Percentiles rank a stretch among this genome's conserved stretches.
These are phyloP conservation scores for Colletotrichum liaoningense DNA, from an alignment of 2,329 filamentous ascomycete species.

Conservation along the genomic window DNA sequence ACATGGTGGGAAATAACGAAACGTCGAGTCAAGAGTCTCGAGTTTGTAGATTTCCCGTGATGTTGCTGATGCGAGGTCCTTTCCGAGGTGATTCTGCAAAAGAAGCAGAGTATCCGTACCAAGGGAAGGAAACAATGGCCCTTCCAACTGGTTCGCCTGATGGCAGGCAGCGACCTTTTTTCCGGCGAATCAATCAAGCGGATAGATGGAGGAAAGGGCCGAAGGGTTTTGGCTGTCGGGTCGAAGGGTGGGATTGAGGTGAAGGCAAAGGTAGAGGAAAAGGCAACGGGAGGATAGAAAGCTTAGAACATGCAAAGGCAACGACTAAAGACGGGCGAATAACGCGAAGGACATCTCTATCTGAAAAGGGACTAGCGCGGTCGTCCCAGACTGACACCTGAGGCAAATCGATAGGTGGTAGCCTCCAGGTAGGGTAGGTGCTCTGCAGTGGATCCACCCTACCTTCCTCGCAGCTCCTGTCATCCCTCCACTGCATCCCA, in stretches of 20 bases:
- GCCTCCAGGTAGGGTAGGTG: not conserved
- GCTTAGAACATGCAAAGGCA: not conserved
- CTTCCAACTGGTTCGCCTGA: not conserved
- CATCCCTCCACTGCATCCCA: not conserved
- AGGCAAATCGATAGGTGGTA: not conserved
- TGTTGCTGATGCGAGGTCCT: not conserved
- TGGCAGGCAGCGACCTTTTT: not conserved
- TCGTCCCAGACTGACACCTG: not conserved
- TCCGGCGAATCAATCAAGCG: not conserved
- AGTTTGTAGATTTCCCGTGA: not conserved
- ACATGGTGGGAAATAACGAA: constrained; percentile 51
- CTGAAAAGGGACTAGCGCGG: not conserved
- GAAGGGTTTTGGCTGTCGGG: not conserved
- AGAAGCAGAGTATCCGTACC: not conserved
- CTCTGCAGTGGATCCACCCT: not conserved
- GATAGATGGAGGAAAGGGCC: not conserved
- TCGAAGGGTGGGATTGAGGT: not conserved
- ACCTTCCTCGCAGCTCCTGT: not conserved
- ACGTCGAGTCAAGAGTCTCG: not conserved
- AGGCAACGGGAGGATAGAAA: constrained; percentile 9
- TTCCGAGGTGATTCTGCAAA: not conserved
- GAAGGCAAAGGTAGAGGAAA: not conserved
- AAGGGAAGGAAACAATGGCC: not conserved
- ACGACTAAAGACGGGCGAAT: not conserved
- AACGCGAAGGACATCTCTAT: constrained; percentile 4